These are phyloP conservation scores for Neonectria magnoliae DNA, from an alignment of 2,329 filamentous ascomycete species.

Conservation along the genomic window DNA sequence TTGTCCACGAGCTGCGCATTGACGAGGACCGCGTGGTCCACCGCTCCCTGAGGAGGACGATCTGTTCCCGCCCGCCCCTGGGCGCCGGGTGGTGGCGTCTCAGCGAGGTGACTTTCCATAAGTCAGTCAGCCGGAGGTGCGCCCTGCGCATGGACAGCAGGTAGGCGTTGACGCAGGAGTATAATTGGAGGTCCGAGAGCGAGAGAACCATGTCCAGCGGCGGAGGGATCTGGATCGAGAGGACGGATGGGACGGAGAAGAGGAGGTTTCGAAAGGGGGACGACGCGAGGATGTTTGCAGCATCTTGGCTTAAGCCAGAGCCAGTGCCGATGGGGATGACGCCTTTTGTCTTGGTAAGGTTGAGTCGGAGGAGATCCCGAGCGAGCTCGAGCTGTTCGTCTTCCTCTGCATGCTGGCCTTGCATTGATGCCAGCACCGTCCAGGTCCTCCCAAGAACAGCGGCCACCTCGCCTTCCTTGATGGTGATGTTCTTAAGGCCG, in stretches of 20 bases:
- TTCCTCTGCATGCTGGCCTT: constrained; percentile 76
- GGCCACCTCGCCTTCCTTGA: constrained; percentile 89
- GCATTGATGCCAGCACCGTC: constrained; percentile 80
- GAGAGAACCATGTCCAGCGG: constrained; percentile 90
- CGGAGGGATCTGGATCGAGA: constrained; percentile 78
- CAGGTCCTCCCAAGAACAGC: constrained; percentile 81
- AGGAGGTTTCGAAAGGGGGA: constrained; percentile 82
- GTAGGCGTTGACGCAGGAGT: constrained; percentile 88
- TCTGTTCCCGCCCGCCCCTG: constrained; percentile 66
- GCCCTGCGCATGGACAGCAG: constrained; percentile 86
- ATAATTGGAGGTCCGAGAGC: constrained; percentile 77
- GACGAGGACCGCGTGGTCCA: constrained; percentile 70
- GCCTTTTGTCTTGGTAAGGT: constrained; percentile 62
- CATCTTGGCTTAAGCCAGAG: constrained; percentile 46
- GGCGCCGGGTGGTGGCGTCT: constrained; percentile 81
- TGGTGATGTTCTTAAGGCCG: constrained; percentile 55
- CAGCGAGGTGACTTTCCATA: constrained; percentile 87
- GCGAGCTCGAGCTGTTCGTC: constrained; percentile 86
- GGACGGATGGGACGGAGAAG: constrained; percentile 75
- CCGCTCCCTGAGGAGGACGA: constrained; percentile 70
- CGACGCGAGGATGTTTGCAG: constrained; percentile 51
- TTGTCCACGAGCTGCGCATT: constrained; percentile 90
- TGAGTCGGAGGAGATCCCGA: constrained; percentile 77
- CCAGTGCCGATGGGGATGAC: constrained; percentile 51
- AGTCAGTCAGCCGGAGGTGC: constrained; percentile 82